Evolutionary conservation across 331 rosid genomes (phyloP), one percentile per base, ranked within the genome.

Genomic region (Malus hybrid): DNA sequence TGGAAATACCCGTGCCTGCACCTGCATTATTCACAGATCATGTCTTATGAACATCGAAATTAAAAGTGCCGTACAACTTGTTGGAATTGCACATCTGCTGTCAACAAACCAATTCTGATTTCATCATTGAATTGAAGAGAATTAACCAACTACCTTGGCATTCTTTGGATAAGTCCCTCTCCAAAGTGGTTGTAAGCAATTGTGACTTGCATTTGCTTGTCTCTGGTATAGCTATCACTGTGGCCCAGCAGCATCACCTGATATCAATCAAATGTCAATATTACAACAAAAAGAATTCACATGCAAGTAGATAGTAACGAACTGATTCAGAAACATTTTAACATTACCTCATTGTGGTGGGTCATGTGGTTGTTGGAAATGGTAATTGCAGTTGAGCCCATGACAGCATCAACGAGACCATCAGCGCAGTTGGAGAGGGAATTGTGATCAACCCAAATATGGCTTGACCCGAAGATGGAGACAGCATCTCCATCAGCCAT

Each of bases 181-280:
- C 98, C 98, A 67, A 93, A 93, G 79, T 93, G 98, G 91, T 93
- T 93, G 87, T 93, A 93, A 11, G 98, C 98, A 68, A 93, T 93
- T 65, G 98, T 93, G 76, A 91, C 98, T 81, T 93, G 98, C 98
- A 93, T 93, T 63, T 64, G 89, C 84, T 91, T 93, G 93, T 94
- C 99, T 66, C 93, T 87, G 6, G 87, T 86, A 83, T 94, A 94
- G 28, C 96, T 90, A 72, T 94, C 99, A 82, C 97, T 91, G 75
- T 94, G 99, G 60, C 99, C 99, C 91, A 94, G 70, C 74, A 94
- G 84, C 83, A 94, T 94, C 80, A 94, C 98, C 98, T 93, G 87
- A 75, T 80, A 81, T 72, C 71, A 42, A 81, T 80, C 61, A 39
- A 67, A 46, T 46, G 70, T 70, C 30, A 76, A 64, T 60, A 7